Base-by-base conservation (phyloP, 768 basidiomycete genomes). In the Strobilomyces confusus region DNA sequence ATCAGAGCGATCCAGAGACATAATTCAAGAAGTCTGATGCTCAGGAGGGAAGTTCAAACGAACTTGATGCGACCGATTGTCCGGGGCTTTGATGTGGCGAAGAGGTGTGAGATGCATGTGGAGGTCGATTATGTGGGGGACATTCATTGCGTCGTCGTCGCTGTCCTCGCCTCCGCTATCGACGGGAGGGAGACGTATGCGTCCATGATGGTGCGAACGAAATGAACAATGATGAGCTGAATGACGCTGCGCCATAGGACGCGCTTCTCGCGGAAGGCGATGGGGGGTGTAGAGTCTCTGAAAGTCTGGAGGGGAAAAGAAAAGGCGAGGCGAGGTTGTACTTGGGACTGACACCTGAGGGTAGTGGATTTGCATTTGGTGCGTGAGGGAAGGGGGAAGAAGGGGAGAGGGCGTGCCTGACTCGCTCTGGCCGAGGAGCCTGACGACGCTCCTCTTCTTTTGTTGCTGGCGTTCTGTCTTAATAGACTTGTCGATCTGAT, bases 341-440 rank as follows among this genome's bases (percentile, higher is more conserved):
- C 19, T 25, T 12, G 44, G 0, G 45, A 83, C 86, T 73, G 69
- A 89, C 87, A 89, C 63, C 89, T 75, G 40, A 91, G 74, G 4
- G 89, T 90, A 0, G 88, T 91, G 0, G 86, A 89, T 75, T 89
- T 90, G 57, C 87, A 87, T 29, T 29, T 89, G 60, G n/a, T 19
- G 30, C 1, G 8, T 30, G 41, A 20, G 14, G 26, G 17, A 22
- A 0, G 37, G 8, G 49, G 32, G 42, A 2, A 13, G 23, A 44
- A 9, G 20, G 40, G 32, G 36, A 42, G 45, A 12, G 26, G 23
- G 72, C 82, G 63, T 66, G 83, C 88, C 88, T 43, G 84, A 87
- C 74, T 92, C 89, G 74, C 84, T 87, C 71, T 91, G 89, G 5
- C 89, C 89, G 1, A 92, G 80, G 14, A 92, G 76, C 54, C 86